These are phyloP conservation scores for Sporothrix brasiliensis DNA, from an alignment of 2,329 filamentous ascomycete species.

Conservation along the genomic window DNA sequence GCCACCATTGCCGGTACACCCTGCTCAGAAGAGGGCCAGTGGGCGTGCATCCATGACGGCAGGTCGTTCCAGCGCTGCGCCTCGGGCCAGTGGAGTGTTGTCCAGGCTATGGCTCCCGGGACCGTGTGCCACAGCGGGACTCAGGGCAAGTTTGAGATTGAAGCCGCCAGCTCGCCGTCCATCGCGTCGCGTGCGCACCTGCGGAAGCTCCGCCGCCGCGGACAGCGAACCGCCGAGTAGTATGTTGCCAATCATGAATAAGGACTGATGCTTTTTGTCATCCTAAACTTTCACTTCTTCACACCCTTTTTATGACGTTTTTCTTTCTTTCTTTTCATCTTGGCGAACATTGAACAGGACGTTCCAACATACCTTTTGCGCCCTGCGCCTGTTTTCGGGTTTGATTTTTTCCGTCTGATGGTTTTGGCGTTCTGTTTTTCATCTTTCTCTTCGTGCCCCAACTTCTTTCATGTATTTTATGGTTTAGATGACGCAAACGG, in stretches of 20 bases:
- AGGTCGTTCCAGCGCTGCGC: conserved; percentile 64
- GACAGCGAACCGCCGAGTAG: neutral
- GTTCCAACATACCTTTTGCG: neutral
- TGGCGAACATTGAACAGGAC: neutral
- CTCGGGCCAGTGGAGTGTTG: conserved; percentile 57
- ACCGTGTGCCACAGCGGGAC: conserved; percentile 50
- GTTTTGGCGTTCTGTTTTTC: conserved; percentile 1
- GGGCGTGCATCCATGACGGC: conserved; percentile 58
- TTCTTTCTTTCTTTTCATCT: neutral
- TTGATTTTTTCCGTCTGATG: conserved; percentile 1
- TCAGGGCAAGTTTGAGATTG: conserved; percentile 27
- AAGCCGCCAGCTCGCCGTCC: neutral
- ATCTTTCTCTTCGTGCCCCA: neutral
- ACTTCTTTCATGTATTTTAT: conserved; percentile 2
- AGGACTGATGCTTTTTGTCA: neutral
- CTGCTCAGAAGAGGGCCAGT: conserved; percentile 59
- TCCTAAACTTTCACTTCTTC: conserved; percentile 6
- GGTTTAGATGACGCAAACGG: conserved; percentile 9
- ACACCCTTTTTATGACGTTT: conserved; percentile 1
- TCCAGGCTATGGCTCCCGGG: conserved; percentile 56
- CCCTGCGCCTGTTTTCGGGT: neutral
- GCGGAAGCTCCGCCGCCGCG: conserved; percentile 18
- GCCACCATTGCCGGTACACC: conserved; percentile 44
- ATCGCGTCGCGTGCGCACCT: neutral
- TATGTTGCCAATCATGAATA: neutral